phyloP scores from a whole-genome alignment of 768 basidiomycete genomes.

The Russula emetica region DNA sequence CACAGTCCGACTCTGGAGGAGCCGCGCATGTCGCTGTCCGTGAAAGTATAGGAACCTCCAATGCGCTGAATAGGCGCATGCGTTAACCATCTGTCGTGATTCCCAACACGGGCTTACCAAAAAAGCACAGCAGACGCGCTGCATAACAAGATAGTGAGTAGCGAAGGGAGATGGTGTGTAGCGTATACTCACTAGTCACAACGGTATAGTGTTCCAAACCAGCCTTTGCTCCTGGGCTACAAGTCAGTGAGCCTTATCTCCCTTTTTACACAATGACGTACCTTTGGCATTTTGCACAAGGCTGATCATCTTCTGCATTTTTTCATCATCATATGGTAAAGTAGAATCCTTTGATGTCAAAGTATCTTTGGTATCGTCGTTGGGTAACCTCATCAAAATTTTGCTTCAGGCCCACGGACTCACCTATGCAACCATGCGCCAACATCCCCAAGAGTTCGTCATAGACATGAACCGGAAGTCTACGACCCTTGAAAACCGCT shows the following conservation, averaged over 20 bases:
- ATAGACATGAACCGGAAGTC: slow-evolving; percentile 17
- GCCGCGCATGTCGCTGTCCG: slow-evolving; percentile 12
- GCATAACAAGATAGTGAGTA: neutral
- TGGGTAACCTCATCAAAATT: neutral
- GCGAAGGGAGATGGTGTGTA: neutral
- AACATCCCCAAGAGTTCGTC: slow-evolving; percentile 40
- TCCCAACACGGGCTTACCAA: neutral
- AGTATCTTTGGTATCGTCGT: neutral
- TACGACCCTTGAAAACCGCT: slow-evolving; percentile 10
- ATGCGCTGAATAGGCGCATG: neutral
- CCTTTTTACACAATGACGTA: neutral
- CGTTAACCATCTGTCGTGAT: neutral
- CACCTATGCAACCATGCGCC: slow-evolving; percentile 41
- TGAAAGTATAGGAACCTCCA: slow-evolving; percentile 22
- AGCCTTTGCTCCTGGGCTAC: neutral
- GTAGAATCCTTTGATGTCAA: slow-evolving; percentile 21
- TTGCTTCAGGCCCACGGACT: neutral
- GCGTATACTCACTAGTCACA: slow-evolving; percentile 2
- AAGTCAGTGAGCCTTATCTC: neutral
- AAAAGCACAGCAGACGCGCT: slow-evolving; percentile 20
- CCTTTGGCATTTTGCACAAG: slow-evolving; percentile 15
- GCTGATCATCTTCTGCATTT: slow-evolving; percentile 11
- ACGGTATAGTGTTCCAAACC: slow-evolving; percentile 10
- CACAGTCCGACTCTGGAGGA: neutral
- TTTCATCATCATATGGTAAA: slow-evolving; percentile 18